phyloP scores from a whole-genome alignment of 495 filamentous ascomycete genomes.

The Immersiella caudata region DNA sequence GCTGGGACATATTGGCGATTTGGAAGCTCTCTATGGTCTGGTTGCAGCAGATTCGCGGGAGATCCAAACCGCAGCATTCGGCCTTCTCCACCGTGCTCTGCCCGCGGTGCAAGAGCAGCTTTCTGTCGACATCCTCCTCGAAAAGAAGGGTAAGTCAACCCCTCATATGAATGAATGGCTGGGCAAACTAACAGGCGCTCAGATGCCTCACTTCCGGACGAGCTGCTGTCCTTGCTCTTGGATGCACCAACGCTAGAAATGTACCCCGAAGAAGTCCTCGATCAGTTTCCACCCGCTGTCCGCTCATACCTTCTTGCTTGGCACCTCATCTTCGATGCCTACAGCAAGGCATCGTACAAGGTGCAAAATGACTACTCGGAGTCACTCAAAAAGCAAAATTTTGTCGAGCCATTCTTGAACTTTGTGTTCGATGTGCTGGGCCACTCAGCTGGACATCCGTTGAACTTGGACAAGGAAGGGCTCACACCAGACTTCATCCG shows the following conservation, averaged over 20 bases:
- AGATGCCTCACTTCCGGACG: constrained; percentile 66
- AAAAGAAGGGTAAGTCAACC: constrained; percentile 58
- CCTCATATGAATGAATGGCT: not conserved
- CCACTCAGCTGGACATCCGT: constrained; percentile 64
- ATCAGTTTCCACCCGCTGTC: constrained; percentile 55
- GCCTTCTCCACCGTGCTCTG: constrained; percentile 75
- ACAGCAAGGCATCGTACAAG: constrained; percentile 74
- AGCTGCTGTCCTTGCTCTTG: constrained; percentile 68
- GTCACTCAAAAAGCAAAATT: constrained; percentile 72
- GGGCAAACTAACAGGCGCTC: too few species aligned
- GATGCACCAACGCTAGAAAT: constrained; percentile 51
- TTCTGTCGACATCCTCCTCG: constrained; percentile 77
- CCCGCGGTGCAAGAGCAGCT: constrained; percentile 77
- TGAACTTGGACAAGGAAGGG: constrained; percentile 54
- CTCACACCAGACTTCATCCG: constrained; percentile 64
- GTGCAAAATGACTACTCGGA: constrained; percentile 77
- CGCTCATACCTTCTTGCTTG: constrained; percentile 88
- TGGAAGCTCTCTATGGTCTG: constrained; percentile 66
- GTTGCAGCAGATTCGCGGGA: constrained; percentile 73
- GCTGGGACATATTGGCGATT: constrained; percentile 54
- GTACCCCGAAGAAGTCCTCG: constrained; percentile 50
- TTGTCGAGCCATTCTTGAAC: constrained; percentile 67
- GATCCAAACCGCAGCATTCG: constrained; percentile 80
- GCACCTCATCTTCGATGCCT: constrained; percentile 88
- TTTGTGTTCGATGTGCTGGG: constrained; percentile 84